These are phyloP conservation scores for Gracilaria domingensis DNA, from an alignment of 23 red algal genomes.

Conservation along the genomic window DNA sequence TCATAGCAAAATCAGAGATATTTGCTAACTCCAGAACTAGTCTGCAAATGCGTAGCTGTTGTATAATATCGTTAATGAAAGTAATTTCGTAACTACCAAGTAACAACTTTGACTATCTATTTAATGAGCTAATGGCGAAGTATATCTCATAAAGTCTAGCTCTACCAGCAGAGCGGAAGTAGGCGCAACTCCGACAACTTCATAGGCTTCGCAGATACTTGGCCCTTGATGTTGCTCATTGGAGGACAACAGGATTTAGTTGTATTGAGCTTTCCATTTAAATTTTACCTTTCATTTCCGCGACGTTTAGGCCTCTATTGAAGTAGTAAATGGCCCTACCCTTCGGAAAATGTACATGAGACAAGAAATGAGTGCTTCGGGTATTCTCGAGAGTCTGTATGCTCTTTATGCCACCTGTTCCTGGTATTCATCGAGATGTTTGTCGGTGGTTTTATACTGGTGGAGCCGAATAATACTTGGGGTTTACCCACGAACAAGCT, in stretches of 20 bases:
- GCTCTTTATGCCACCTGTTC: slow-evolving; percentile 14
- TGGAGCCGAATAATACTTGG: not conserved
- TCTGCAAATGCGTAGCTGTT: too few species aligned
- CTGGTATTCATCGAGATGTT: not conserved
- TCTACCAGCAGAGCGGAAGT: slow-evolving; percentile 12
- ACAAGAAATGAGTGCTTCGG: not conserved
- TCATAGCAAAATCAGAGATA: too few species aligned
- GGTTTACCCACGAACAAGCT: slow-evolving; percentile 17
- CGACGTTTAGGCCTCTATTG: not conserved
- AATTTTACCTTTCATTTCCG: not conserved
- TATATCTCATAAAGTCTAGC: slow-evolving; percentile 7
- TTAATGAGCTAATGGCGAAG: not conserved
- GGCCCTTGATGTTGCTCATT: slow-evolving; percentile 13
- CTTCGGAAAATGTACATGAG: not conserved
- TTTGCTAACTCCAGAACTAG: too few species aligned
- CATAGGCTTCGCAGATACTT: slow-evolving; percentile 34
- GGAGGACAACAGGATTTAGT: slow-evolving; percentile 17
- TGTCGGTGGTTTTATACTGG: slow-evolving; percentile 9
- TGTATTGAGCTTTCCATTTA: not conserved
- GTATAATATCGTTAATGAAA: too few species aligned
- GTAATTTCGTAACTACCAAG: too few species aligned
- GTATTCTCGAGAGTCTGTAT: not conserved
- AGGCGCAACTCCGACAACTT: slow-evolving; percentile 31
- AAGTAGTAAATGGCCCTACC: not conserved
- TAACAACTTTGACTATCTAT: too few species aligned